Percentiles rank a stretch among this genome's conserved stretches.
Conservation (phyloP, 2,329 filamentous ascomycete species). For the Sclerotinia borealis region DNA sequence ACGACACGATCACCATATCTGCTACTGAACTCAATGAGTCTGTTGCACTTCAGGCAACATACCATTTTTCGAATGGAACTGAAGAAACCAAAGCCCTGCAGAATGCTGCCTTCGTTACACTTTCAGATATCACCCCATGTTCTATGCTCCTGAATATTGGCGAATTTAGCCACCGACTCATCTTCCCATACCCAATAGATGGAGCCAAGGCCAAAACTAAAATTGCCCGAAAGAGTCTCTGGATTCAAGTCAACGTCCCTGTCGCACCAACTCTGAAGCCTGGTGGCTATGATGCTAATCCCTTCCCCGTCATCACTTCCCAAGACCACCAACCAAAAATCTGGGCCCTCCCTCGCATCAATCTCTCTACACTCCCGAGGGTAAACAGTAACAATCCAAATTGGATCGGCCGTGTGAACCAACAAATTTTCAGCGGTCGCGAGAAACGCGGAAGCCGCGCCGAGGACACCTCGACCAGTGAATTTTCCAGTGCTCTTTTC, state of each 20-base stretch:
- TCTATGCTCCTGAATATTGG: neutral
- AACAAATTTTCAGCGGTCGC: neutral
- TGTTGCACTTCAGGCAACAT: neutral
- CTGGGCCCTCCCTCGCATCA: neutral
- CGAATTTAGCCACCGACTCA: neutral
- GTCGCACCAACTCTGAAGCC: neutral
- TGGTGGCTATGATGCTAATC: conserved; percentile 2
- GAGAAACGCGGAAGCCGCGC: neutral
- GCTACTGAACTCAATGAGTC: neutral
- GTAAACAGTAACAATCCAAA: neutral
- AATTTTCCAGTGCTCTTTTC: neutral
- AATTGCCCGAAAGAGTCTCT: conserved; percentile 2
- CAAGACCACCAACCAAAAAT: neutral
- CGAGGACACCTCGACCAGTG: neutral
- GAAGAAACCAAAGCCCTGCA: neutral
- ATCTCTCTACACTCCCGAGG: neutral
- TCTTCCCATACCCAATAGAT: conserved; percentile 2
- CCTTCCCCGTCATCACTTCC: neutral
- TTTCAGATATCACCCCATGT: conserved; percentile 4
- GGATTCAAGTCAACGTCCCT: conserved; percentile 7
- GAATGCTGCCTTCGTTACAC: neutral
- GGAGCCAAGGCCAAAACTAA: neutral
- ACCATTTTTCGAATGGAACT: neutral
- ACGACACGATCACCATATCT: neutral
- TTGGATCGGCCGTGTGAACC: neutral